Percentiles rank a stretch among this genome's conserved stretches.
Evolutionary conservation across 176 grass and related monocot genomes (phyloP).

Genomic region (Carex kokanica): DNA sequence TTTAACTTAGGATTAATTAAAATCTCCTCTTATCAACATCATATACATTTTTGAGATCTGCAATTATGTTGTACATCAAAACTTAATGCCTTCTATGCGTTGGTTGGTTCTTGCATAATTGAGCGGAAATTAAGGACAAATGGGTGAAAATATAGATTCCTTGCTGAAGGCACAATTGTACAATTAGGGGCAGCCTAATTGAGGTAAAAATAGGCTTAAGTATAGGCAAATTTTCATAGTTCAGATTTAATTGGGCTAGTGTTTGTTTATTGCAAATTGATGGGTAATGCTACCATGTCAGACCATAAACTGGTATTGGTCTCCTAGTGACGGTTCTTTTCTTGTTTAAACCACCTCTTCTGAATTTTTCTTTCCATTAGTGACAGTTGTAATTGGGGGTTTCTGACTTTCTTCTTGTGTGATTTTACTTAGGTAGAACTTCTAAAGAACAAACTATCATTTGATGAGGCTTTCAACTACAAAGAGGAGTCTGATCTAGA

Average conservation of each 20-base stretch:
- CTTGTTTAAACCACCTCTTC: constrained; percentile 4
- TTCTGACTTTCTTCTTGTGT: not conserved
- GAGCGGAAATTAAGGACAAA: not conserved
- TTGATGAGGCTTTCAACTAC: constrained; percentile 89
- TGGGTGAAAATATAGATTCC: not conserved
- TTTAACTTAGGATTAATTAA: not conserved
- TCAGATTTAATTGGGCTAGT: not conserved
- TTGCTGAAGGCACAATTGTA: not conserved
- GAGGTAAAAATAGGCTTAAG: not conserved
- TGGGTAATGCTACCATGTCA: not conserved
- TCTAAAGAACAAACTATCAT: constrained; percentile 67
- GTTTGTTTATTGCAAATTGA: not conserved
- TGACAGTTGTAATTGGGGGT: not conserved
- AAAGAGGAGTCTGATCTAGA: constrained; percentile 75
- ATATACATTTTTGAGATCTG: not conserved
- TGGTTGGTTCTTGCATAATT: not conserved
- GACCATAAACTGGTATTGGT: not conserved
- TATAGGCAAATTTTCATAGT: not conserved
- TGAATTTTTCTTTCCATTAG: constrained; percentile 5
- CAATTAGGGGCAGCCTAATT: not conserved
- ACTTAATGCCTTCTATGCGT: not conserved
- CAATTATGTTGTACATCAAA: not conserved
- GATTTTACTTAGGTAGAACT: constrained; percentile 67
- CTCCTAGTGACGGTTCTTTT: not conserved
- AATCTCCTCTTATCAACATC: not conserved